Evolutionary conservation across 805 yeast species (phyloP).

Genomic region (Candida boidinii): DNA sequence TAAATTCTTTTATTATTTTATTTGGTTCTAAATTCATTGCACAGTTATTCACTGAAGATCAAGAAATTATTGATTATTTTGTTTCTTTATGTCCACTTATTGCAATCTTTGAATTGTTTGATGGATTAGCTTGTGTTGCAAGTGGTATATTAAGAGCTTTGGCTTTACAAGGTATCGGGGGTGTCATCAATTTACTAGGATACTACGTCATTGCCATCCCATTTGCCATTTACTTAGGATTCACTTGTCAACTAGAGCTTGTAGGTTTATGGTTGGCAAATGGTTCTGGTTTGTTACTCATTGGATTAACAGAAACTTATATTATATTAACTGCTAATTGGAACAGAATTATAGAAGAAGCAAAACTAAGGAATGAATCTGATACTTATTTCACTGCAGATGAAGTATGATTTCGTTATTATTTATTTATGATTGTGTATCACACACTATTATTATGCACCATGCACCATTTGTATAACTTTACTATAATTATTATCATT

Average conservation of each 20-base stretch:
- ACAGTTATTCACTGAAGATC: constrained; percentile 51
- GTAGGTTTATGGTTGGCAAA: constrained; percentile 71
- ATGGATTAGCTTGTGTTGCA: constrained; percentile 62
- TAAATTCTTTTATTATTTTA: constrained; percentile 38
- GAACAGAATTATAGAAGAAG: constrained; percentile 34
- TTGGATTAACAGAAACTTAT: constrained; percentile 39
- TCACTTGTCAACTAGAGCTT: constrained; percentile 35
- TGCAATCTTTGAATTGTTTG: constrained; percentile 58
- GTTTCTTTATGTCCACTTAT: constrained; percentile 52
- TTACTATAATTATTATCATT: too few species aligned
- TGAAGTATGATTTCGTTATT: too few species aligned
- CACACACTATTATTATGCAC: too few species aligned
- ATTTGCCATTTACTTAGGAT: constrained; percentile 50
- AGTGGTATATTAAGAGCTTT: constrained; percentile 70
- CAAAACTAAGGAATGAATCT: constrained; percentile 10
- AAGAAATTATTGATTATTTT: constrained; percentile 44
- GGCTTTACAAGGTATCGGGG: constrained; percentile 70
- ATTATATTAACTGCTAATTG: constrained; percentile 44
- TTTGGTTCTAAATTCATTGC: constrained; percentile 44
- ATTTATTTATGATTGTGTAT: too few species aligned
- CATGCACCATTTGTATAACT: too few species aligned
- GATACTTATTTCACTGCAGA: too few species aligned
- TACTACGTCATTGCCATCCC: constrained; percentile 71
- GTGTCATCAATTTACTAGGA: constrained; percentile 56
- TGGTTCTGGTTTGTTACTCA: constrained; percentile 52